Percentiles rank a stretch among this genome's conserved stretches.
These are phyloP conservation scores for Geosmithia flava DNA, from an alignment of 2,329 filamentous ascomycete species.

Conservation along the genomic window DNA sequence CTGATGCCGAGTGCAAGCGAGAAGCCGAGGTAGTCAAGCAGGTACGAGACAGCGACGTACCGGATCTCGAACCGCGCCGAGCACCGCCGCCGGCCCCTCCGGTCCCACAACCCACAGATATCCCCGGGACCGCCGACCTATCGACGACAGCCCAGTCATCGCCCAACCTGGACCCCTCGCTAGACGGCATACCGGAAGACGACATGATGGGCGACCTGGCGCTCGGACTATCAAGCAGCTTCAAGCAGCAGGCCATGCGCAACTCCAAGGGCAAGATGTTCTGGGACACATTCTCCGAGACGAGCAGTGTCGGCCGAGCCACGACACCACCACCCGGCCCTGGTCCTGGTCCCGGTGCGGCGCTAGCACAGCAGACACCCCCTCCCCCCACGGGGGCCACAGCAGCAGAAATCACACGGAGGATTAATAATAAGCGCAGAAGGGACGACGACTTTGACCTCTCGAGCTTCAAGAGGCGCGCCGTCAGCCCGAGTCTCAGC, in stretches of 20 bases:
- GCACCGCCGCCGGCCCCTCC: slow-evolving; percentile 12
- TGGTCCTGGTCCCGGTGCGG: slow-evolving; percentile 3
- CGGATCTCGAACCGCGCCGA: slow-evolving; percentile 34
- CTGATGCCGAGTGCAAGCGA: slow-evolving; percentile 78
- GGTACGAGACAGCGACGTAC: slow-evolving; percentile 75
- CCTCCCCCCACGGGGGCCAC: slow-evolving; percentile 34
- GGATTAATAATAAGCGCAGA: slow-evolving; percentile 71
- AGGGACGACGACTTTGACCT: slow-evolving; percentile 87
- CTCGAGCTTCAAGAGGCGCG: slow-evolving; percentile 76
- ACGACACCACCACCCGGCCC: slow-evolving; percentile 50
- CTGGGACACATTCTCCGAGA: slow-evolving; percentile 70
- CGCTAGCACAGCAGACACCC: slow-evolving; percentile 4
- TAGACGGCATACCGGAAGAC: slow-evolving; percentile 55
- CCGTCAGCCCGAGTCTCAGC: slow-evolving; percentile 84
- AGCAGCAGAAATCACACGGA: slow-evolving; percentile 63
- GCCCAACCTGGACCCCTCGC: slow-evolving; percentile 47
- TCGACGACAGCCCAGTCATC: slow-evolving; percentile 49
- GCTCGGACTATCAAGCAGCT: slow-evolving; percentile 46
- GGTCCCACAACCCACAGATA: slow-evolving; percentile 19
- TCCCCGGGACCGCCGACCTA: slow-evolving; percentile 24
- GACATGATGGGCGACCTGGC: slow-evolving; percentile 48
- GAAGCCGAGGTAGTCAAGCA: slow-evolving; percentile 95
- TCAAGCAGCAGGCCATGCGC: slow-evolving; percentile 61
- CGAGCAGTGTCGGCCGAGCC: slow-evolving; percentile 39
- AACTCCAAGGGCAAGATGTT: slow-evolving; percentile 57